Percentiles rank a stretch among this genome's conserved stretches.
Conservation (phyloP, 257 asterid species). For the Verbascum thapsus region DNA sequence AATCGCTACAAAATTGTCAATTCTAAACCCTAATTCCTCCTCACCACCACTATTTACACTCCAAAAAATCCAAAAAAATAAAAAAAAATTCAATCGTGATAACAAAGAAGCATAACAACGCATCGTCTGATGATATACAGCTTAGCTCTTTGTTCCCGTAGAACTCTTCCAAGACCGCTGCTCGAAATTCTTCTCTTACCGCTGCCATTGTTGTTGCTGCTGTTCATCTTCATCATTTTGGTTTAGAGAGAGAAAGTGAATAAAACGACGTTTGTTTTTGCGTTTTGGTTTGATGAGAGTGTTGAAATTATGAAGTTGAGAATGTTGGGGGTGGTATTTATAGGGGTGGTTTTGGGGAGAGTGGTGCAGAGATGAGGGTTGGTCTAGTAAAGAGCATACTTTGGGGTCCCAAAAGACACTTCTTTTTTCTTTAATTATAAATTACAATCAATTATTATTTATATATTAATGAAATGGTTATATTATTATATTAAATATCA, state of each 20-base stretch:
- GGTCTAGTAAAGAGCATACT: no score
- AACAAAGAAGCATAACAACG: constrained; percentile 81
- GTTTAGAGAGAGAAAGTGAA: no score
- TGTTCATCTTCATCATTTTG: constrained; percentile 37
- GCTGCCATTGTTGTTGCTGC: no score
- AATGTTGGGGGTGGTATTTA: constrained; percentile 43
- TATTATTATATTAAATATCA: no score
- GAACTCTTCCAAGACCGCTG: constrained; percentile 49
- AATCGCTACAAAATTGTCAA: no score
- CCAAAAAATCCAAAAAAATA: background rate
- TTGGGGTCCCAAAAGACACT: constrained; percentile 50
- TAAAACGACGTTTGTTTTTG: background rate
- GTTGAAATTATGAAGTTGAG: no score
- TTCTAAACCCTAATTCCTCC: no score
- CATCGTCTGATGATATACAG: constrained; percentile 69
- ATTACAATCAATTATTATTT: no score
- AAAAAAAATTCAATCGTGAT: constrained; percentile 46
- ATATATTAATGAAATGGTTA: no score
- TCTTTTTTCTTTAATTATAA: no score
- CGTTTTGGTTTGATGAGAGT: background rate
- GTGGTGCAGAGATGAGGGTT: no score
- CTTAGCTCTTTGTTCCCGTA: constrained; percentile 63
- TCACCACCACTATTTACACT: no score
- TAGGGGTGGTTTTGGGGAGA: constrained; percentile 46
- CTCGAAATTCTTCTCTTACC: constrained; percentile 46